Percentiles rank a stretch among this genome's conserved stretches.
Evolutionary conservation across 768 basidiomycete species (phyloP).

Genomic region (Phlegmacium glaucopus): DNA sequence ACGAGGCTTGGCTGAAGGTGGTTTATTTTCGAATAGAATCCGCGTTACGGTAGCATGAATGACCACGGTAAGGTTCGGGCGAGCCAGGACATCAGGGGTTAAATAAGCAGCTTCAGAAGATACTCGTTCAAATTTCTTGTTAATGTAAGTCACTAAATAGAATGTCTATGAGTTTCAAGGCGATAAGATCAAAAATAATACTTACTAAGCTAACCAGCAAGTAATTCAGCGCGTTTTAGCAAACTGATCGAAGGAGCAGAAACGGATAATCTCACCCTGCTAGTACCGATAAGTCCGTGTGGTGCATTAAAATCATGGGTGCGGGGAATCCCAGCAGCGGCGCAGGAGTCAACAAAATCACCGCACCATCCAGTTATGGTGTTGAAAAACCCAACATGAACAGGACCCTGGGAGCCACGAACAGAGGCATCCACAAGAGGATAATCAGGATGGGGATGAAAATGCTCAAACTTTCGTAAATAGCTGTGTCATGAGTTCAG

Average conservation of each 20-base stretch:
- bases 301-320: constrained; percentile 62
- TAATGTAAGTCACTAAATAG: constrained; percentile 69
- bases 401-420: constrained; percentile 52
- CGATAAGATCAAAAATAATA: background rate
- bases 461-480: constrained; percentile 66
- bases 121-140: constrained; percentile 47
- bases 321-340: constrained; percentile 51
- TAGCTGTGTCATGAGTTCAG: constrained; percentile 38
- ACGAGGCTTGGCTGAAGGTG: constrained; percentile 21
- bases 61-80: constrained; percentile 64
- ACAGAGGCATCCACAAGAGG: constrained; percentile 47
- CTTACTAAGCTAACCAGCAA: constrained; percentile 2
- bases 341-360: constrained; percentile 56
- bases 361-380: constrained; percentile 40
- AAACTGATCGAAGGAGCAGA: background rate
- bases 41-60: constrained; percentile 54
- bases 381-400: constrained; percentile 57
- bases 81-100: constrained; percentile 56
- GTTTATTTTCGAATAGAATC: constrained; percentile 46
- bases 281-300: constrained; percentile 57
- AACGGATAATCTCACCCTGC: constrained; percentile 40
- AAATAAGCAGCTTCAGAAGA: constrained; percentile 68
- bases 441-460: constrained; percentile 44
- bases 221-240: no score
- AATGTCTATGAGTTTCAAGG: background rate